Conservation (phyloP, 331 rosid genomes). For the Quercus phellos region DNA sequence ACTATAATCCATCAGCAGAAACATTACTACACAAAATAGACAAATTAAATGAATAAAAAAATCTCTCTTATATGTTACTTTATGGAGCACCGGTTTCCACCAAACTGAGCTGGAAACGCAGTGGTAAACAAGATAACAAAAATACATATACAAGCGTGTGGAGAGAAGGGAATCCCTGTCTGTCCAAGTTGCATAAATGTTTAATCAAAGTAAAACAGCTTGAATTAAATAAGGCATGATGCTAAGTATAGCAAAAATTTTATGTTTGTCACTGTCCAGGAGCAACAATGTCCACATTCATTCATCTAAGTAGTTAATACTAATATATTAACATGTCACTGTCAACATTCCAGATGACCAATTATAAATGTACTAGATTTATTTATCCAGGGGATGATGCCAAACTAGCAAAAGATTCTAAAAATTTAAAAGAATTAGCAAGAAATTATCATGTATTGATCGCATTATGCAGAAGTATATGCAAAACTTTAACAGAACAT, state of each 20-base stretch:
- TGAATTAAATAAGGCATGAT: constrained; percentile 8
- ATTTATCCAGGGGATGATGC: neutral
- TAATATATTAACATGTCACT: constrained; percentile 11
- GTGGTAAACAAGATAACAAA: neutral
- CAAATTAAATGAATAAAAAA: neutral
- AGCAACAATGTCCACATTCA: constrained; percentile 23
- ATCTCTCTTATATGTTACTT: neutral
- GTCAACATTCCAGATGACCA: constrained; percentile 16
- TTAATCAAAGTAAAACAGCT: constrained; percentile 11
- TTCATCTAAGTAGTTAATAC: neutral
- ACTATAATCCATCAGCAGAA: too few relatives aligned
- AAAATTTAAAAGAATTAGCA: neutral
- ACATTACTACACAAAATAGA: too few relatives aligned
- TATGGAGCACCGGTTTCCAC: neutral
- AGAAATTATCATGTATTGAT: neutral
- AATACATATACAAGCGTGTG: constrained; percentile 3
- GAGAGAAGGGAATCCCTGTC: constrained; percentile 14
- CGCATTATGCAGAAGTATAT: neutral
- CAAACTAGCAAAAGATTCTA: constrained; percentile 3
- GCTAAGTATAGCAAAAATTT: neutral
- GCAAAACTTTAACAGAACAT: neutral
- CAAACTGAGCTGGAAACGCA: too few relatives aligned
- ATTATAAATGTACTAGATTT: neutral
- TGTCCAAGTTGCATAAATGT: constrained; percentile 6
- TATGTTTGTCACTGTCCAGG: constrained; percentile 23